A percentile compares a stretch with the other conserved stretches of the same genome.
Evolutionary conservation across 2,329 filamentous ascomycete genomes (phyloP).

Genomic region (Trichoderma koningii): DNA sequence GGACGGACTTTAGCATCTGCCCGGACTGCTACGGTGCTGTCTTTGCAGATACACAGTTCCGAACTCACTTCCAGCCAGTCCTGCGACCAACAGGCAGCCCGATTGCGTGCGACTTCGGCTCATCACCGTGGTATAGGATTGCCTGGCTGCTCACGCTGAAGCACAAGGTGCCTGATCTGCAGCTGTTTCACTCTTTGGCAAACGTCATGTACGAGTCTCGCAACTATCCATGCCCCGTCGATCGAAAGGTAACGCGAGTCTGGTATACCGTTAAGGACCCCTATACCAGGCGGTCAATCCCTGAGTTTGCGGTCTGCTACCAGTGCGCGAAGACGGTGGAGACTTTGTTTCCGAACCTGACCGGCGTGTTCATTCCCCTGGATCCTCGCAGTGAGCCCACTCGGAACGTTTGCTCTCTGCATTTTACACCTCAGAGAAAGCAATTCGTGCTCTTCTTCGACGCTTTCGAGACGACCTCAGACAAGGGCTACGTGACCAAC

Average conservation of each 20-base stretch:
- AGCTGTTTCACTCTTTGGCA: conserved; percentile 69
- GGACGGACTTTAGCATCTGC: conserved; percentile 76
- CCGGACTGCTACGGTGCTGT: conserved; percentile 74
- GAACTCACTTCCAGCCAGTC: conserved; percentile 61
- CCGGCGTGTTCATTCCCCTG: conserved; percentile 63
- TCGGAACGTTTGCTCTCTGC: conserved; percentile 68
- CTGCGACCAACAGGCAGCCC: conserved; percentile 59
- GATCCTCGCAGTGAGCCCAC: conserved; percentile 49
- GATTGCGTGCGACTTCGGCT: conserved; percentile 76
- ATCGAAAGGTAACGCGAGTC: conserved; percentile 55
- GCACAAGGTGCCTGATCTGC: conserved; percentile 64
- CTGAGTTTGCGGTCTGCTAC: conserved; percentile 74
- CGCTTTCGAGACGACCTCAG: conserved; percentile 59
- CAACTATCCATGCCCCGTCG: conserved; percentile 60
- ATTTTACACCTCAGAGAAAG: conserved; percentile 55
- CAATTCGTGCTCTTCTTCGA: conserved; percentile 64
- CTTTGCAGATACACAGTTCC: conserved; percentile 69
- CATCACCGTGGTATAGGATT: conserved; percentile 76
- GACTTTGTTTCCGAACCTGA: conserved; percentile 70
- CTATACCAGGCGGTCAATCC: conserved; percentile 62
- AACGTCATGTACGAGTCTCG: conserved; percentile 54
- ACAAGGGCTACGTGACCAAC: conserved; percentile 49
- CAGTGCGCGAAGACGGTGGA: conserved; percentile 73
- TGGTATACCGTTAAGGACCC: conserved; percentile 80
- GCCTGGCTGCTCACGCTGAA: conserved; percentile 81